Evolutionary conservation across 371 early-diverging fungal species (phyloP).

Genomic region (Rhizopus arrhizus): DNA sequence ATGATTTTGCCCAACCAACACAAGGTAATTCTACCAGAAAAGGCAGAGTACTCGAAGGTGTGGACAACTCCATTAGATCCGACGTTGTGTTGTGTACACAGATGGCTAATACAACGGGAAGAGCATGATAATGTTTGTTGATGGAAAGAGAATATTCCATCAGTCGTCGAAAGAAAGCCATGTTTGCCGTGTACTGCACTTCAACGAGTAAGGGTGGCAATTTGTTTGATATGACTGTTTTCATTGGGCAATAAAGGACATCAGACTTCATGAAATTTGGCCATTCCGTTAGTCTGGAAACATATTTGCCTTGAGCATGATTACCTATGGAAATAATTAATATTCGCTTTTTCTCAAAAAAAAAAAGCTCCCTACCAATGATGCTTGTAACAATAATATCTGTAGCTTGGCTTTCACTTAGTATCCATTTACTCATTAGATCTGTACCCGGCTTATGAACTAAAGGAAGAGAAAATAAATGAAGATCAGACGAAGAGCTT

Average conservation of each 20-base stretch:
- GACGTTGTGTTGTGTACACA: conserved; percentile 7
- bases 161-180: conserved; percentile 9
- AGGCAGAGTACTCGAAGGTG: too few relatives aligned
- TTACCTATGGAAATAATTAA: too few relatives aligned
- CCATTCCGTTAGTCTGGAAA: conserved; percentile 8
- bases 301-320: conserved; percentile 7
- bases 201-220: conserved; percentile 8
- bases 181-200: conserved; percentile 12
- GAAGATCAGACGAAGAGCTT: too few relatives aligned
- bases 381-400: too few relatives aligned
- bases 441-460: too few relatives aligned
- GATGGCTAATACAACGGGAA: conserved; percentile 5
- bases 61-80: too few relatives aligned
- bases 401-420: too few relatives aligned
- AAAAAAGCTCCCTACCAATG: too few relatives aligned
- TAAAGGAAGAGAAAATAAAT: too few relatives aligned
- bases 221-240: too few relatives aligned
- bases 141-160: conserved; percentile 9
- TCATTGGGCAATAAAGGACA: conserved; percentile 8
- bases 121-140: background rate
- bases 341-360: too few relatives aligned
- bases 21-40: conserved; percentile 9
- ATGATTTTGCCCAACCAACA: conserved; percentile 15
- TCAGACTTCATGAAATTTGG: conserved; percentile 8
- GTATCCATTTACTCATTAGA: too few relatives aligned